Base-by-base conservation (phyloP, 208 protist species). In the Sergeia podlipaevii region DNA sequence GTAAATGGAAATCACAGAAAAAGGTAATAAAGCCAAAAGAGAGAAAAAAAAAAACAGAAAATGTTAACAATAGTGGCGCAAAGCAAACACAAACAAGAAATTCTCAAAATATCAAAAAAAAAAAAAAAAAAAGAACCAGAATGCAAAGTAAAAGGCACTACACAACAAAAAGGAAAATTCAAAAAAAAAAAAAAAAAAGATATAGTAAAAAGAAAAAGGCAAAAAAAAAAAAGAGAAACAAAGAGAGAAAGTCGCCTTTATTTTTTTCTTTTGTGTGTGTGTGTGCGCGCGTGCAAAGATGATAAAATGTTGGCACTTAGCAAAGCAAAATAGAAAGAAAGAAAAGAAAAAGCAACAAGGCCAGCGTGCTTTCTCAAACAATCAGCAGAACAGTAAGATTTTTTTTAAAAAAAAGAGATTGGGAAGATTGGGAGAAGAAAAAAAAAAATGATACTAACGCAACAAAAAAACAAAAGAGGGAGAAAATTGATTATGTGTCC, bases 371-470 rank as follows among this genome's bases (percentile, higher is more conserved):
- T n/a, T n/a, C n/a, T n/a, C n/a, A n/a, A n/a, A n/a, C n/a, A n/a
- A n/a, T n/a, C n/a, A n/a, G 39, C 0, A 44, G 39, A 10, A 21
- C 0, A 44, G 29, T 15, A 29, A n/a, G 21, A 24, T 33, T 52
- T 4, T 23, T 44, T 45, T 17, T 33, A 55, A 11, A 38, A 42
- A 24, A 55, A 42, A 55, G 20, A 41, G 11, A 55, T 28, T 39
- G 21, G 41, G 13, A 53, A 15, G 20, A 21, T 39, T 20, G 42
- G 43, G 27, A n/a, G 28, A 34, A 26, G 17, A 26, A 45, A 38
- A 60, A 53, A 61, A 60, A 60, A 48, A 68, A 4, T 17, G n/a
- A 50, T 32, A 4, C n/a, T 27, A 30, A 53, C 4, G 2, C 2
- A 49, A 47, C n/a, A 49, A 55, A 33, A 38, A 29, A 38, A 32